Percentiles rank a stretch among this genome's conserved stretches.
Evolutionary conservation across 257 asterid genomes (phyloP).

Genomic region (Plantago ovata): DNA sequence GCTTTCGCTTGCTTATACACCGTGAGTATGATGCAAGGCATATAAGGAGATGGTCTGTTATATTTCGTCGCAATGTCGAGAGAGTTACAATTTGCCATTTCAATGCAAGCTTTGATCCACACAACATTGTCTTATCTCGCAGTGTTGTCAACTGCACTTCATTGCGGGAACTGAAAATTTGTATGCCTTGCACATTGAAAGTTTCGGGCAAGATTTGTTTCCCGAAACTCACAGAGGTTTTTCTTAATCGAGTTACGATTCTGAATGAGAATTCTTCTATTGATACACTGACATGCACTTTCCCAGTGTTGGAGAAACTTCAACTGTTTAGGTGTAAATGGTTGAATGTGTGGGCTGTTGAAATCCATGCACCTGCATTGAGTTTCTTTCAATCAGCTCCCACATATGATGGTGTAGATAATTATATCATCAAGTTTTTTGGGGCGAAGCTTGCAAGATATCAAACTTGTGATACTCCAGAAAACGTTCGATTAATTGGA

Average conservation of each 20-base stretch:
- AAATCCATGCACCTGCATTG: conserved; percentile 1
- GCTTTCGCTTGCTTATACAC: not conserved
- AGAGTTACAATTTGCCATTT: too few relatives aligned
- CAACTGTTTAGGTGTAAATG: not conserved
- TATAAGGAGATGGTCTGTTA: not conserved
- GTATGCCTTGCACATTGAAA: not conserved
- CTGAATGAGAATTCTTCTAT: not conserved
- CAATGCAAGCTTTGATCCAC: too few relatives aligned
- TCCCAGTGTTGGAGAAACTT: not conserved
- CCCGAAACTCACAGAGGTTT: not conserved
- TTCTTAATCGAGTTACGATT: not conserved
- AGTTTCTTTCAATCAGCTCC: not conserved
- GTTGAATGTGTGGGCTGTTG: not conserved
- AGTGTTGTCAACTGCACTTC: not conserved
- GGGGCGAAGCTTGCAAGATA: not conserved
- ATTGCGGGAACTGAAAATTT: not conserved
- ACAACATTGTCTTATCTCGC: not conserved
- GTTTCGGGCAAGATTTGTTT: not conserved
- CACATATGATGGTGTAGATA: not conserved
- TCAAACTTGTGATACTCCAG: too few relatives aligned
- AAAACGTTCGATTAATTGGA: too few relatives aligned
- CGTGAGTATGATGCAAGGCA: not conserved
- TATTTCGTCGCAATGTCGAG: not conserved
- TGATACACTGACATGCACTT: not conserved
- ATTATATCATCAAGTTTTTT: not conserved